Base-by-base conservation (phyloP, 1,139 yeast genomes). In the Candida pseudocylindracea region DNA sequence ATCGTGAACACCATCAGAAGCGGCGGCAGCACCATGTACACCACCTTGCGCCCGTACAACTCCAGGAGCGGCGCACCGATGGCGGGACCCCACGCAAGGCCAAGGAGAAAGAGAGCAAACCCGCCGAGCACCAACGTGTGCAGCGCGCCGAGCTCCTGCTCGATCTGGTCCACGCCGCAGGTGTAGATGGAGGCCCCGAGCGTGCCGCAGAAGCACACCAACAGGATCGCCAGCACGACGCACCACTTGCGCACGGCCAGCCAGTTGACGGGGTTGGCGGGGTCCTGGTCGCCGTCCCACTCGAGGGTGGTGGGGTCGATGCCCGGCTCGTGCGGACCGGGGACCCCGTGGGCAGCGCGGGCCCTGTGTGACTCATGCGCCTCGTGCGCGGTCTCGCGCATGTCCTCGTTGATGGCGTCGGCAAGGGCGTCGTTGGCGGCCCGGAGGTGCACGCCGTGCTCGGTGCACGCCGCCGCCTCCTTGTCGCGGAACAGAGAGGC, bases 1-100 rank as follows among this genome's bases (percentile, higher is more conserved):
- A 74, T 68, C 25, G 72, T 68, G 50, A 75, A 73, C 29, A 75
- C 59, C 72, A 75, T 73, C 5, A 80, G 70, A 26, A 66, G 39
- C 4, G 88, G 85, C 9, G 26, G 10, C 26, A 25, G 26, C 2
- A 65, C 37, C 1, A 73, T 38, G 32, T 75, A 40, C 9, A 78
- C 69, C 2, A 58, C 49, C 44, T 64, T 65, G 49, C 93, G 65
- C 3, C 34, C 34, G 13, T 25, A 33, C 30, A 33, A 29, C 27
- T 33, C 34, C 15, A 32, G 30, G 6, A 33, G 29, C 11, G 34
- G 34, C 3, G 32, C 34, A 31, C 34, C 30, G 10, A 30, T 12
- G n/a, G 30, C 27, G 12, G 34, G 34, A 10, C 34, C 34, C 7
- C 32, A 30, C 7, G 34, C 34, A 30, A 33, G 30, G 7, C 34